These are phyloP conservation scores for Leccinum disarticulatum DNA, from an alignment of 768 basidiomycete genomes.

Conservation along the genomic window DNA sequence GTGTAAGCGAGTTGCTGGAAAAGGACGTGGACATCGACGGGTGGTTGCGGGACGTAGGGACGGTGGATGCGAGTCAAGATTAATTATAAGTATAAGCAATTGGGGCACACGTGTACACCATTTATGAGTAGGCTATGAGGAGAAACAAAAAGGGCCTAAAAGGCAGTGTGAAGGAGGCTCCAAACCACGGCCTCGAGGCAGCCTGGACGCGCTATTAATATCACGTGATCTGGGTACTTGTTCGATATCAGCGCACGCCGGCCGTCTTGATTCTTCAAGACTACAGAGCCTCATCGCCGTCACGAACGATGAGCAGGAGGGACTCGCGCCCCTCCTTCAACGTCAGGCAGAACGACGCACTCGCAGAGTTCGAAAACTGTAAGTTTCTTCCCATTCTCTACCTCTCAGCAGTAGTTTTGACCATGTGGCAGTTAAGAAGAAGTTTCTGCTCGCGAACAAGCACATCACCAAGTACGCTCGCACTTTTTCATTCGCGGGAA, in stretches of 20 bases:
- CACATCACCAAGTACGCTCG: slow-evolving; percentile 79
- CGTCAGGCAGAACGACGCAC: slow-evolving; percentile 71
- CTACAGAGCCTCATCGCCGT: slow-evolving; percentile 9
- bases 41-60: slow-evolving; percentile 47
- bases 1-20: slow-evolving; percentile 54
- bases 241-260: slow-evolving; percentile 38
- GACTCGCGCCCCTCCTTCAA: slow-evolving; percentile 49
- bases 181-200: slow-evolving; percentile 27
- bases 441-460: slow-evolving; percentile 86
- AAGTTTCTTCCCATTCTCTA: slow-evolving; percentile 30
- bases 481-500: slow-evolving; percentile 3
- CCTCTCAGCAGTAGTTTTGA: slow-evolving; percentile 6
- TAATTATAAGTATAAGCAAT: not conserved
- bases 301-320: slow-evolving; percentile 35
- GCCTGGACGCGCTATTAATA: slow-evolving; percentile 22
- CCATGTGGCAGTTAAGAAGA: slow-evolving; percentile 78
- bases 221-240: slow-evolving; percentile 31
- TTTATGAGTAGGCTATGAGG: slow-evolving; percentile 13
- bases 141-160: slow-evolving; percentile 18
- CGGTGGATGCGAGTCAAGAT: slow-evolving; percentile 28
- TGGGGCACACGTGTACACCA: slow-evolving; percentile 20
- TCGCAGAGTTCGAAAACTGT: slow-evolving; percentile 87
- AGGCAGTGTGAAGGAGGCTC: slow-evolving; percentile 30
- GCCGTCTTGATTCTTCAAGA: not conserved
- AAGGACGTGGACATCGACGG: slow-evolving; percentile 57